Evolutionary conservation across 2,329 filamentous ascomycete genomes (phyloP), one percentile per base, ranked within the genome.

Genomic region (Ilyonectria robusta): DNA sequence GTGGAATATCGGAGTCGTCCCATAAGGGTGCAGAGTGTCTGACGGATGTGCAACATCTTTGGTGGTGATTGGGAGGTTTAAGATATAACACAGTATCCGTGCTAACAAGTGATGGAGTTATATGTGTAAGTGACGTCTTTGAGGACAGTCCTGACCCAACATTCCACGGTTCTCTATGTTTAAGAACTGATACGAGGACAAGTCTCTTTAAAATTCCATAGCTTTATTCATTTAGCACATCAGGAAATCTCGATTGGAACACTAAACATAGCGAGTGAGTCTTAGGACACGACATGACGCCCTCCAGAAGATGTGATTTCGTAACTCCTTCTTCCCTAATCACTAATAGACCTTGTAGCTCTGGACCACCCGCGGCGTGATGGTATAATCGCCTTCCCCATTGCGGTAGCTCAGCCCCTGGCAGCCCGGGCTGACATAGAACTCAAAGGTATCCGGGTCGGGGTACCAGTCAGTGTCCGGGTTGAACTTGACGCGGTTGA

Each of bases 401-500:
- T 61, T 53, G 11, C 56, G 42, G 11, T 44, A 61, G 46, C 57
- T 62, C 50, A 65, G 21, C 2, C 62, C 57, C 19, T 35, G 13
- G 21, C 62, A 65, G 5, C 44, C 53, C 2, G 58, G 50, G 15
- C 37, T 10, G 19, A 56, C 57, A 29, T 61, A 65, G 10, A 65
- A 50, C 51, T 57, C 62, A 26, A 65, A 61, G n/a, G 51, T 50
- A 13, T 46, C 58, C 10, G 62, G 62, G 44, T 65, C 58, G 1
- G 57, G 44, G 23, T 51, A 33, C 26, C 37, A 46, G 23, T 35
- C 13, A 9, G 58, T 62, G 58, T 33, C 58, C 9, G 58, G 57
- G 57, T 61, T n/a, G 35, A 65, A 65, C 42, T 51, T 50, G 57
- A 55, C 51, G 35, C 29, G 58, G 53, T 62, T 62, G 50, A 62